Base-by-base conservation (phyloP, 352 stramenopile species). In the Aphanomyces euteiches region DNA sequence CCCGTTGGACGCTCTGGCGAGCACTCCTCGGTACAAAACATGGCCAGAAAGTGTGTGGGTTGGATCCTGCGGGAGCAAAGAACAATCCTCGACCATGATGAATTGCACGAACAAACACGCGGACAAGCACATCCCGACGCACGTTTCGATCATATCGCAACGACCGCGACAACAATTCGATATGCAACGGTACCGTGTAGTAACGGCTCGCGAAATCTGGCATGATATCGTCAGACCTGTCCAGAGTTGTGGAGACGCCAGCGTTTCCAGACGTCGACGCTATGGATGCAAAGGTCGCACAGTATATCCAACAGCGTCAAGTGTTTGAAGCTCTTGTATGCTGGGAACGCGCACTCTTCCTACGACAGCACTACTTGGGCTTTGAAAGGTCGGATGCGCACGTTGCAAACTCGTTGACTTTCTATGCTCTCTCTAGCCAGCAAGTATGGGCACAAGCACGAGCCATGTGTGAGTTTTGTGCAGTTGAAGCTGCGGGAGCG, bases 381-480 rank as follows among this genome's bases (percentile, higher is more conserved):
- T 80, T 80, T 37, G 90, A 96, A n/a, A 97, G 89, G 40, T 83
- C 96, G 19, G 12, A 2, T 1, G 13, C 13, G n/a, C 45, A n/a
- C 2, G 45, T 53, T n/a, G 13, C 58, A 13, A 15, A 57, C 15
- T 12, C 19, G 13, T 10, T 37, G n/a, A n/a, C 6, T 65, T 43
- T 12, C 19, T 19, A 7, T 34, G 58, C n/a, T 19, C 38, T 38
- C 41, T 4, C 15, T 47, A 70, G 64, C 40, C 34, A 37, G 36
- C 87, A 98, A 60, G 91, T 98, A 3, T 94, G 88, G 83, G 71
- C 73, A 2, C 89, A 86, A 5, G 98, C 93, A 76, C 92, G 92
- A 71, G 96, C 87, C 1, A 87, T 98, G 13, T 92, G 90, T n/a
- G 88, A 97, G 71, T 96, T 97, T 86, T 98, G 90, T 78, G 98